Percentiles rank a stretch among this genome's conserved stretches.
phyloP scores from a whole-genome alignment of 306 rosid species.

The Dryas octopetala region DNA sequence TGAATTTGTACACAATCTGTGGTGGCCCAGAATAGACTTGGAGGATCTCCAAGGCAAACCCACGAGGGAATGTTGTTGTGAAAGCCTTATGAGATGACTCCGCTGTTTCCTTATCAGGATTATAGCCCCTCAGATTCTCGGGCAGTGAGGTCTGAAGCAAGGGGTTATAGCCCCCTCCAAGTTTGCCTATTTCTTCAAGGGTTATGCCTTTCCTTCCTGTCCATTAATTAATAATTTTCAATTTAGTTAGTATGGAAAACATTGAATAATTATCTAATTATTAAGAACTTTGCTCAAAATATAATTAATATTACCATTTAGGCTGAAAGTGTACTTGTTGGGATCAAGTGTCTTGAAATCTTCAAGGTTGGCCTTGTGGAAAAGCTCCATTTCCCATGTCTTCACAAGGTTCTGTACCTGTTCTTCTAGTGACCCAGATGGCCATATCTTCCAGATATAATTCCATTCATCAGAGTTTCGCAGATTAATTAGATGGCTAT shows the following conservation, averaged over 20 bases:
- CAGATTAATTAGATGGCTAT: background rate
- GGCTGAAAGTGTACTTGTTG: conserved; percentile 47
- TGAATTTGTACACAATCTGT: conserved; percentile 56
- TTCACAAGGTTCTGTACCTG: conserved; percentile 57
- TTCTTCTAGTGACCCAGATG: conserved; percentile 58
- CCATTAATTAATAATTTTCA: background rate
- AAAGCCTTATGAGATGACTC: conserved; percentile 54
- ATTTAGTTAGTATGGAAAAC: too few relatives aligned
- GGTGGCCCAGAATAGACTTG: conserved; percentile 61
- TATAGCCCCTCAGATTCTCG: conserved; percentile 42
- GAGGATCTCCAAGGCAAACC: conserved; percentile 63
- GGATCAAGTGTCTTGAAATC: conserved; percentile 47
- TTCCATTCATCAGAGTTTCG: background rate
- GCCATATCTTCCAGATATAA: conserved; percentile 46
- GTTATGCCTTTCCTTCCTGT: conserved; percentile 49
- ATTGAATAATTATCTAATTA: too few relatives aligned
- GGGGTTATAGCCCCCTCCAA: conserved; percentile 67
- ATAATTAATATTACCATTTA: conserved; percentile 44
- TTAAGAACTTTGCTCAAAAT: too few relatives aligned
- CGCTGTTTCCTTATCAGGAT: conserved; percentile 52
- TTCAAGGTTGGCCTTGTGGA: conserved; percentile 41
- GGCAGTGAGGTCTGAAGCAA: conserved; percentile 61
- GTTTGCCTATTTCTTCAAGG: conserved; percentile 44
- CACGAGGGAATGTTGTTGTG: conserved; percentile 60
- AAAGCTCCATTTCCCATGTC: conserved; percentile 71